Base-by-base conservation (phyloP, 352 stramenopile species). In the Phytophthora macrochlamydospora region DNA sequence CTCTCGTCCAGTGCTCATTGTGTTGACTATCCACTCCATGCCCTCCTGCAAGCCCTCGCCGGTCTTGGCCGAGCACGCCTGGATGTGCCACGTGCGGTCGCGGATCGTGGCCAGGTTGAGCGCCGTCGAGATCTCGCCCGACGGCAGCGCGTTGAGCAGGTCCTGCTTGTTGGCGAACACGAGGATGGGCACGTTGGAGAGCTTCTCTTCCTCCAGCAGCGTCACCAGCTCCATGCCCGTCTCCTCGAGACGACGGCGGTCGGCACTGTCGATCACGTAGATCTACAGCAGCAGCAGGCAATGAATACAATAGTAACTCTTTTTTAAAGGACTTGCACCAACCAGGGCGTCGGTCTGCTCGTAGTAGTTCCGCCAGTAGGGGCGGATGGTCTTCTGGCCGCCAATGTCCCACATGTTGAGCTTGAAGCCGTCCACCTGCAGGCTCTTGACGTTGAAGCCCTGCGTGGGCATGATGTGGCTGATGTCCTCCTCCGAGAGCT, bases 301-400 rank as follows among this genome's bases (percentile, higher is more conserved):
- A 40, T 40, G 35, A 11, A 40, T 11, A 24, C 18, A 24, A 24
- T 24, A 24, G 18, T 24, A 0, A 24, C 18, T 24, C 0, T 24
- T 24, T 24, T 24, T 24, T 24, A 24, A 24, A 24, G 18, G 18
- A 24, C 18, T 24, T 24, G 18, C 18, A 24, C 18, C 18, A 24
- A 93, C 83, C 53, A 98, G 70, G 5, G 92, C 94, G 69, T 98
- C 95, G 2, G 95, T 98, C 69, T 98, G 77, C 84, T 99, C 97
- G 78, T 99, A 99, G 81, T 99, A 99, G 85, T 99, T 99, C 42
- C 97, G 83, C 97, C 97, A 99, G 85, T 99, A 99, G 0, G 97
- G 93, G 18, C 97, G 93, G 57, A 99, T 99, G 32, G 97, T 99
- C 65, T 98, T 98, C 85, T 99, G 98, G 29, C 97, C 98, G 48